Conservation (phyloP, 352 stramenopile species). For the Phytophthora pistaciae region DNA sequence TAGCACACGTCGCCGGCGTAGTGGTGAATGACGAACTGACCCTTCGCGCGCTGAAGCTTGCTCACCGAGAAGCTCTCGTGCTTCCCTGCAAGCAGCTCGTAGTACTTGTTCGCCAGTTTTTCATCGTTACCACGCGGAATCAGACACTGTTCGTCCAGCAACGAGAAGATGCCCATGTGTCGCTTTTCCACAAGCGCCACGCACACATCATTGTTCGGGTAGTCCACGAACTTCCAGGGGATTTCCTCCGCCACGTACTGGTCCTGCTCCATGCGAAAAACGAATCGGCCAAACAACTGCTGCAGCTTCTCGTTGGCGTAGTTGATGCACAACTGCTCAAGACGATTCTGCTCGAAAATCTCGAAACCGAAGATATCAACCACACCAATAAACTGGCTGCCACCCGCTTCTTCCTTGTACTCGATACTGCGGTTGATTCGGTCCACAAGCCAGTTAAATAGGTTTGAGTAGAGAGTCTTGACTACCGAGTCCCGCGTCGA, state of each 20-base stretch:
- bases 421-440: conserved; percentile 94
- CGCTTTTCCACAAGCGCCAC: conserved; percentile 79
- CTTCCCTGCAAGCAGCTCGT: conserved; percentile 63
- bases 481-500: conserved; percentile 87
- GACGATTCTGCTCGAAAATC: conserved; percentile 92
- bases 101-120: conserved; percentile 88
- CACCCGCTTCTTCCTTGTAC: conserved; percentile 68
- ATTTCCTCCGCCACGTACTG: conserved; percentile 89
- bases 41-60: conserved; percentile 81
- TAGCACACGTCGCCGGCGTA: conserved; percentile 90
- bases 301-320: conserved; percentile 92
- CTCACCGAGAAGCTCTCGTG: conserved; percentile 76
- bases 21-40: conserved; percentile 88
- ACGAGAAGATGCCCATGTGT: conserved; percentile 82
- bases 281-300: conserved; percentile 82
- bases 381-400: conserved; percentile 89
- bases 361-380: conserved; percentile 94
- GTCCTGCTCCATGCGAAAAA: conserved; percentile 90
- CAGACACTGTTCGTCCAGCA: conserved; percentile 89
- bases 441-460: conserved; percentile 96
- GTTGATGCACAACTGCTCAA: conserved; percentile 92
- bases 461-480: conserved; percentile 89
- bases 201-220: conserved; percentile 88
- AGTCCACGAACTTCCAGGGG: conserved; percentile 90
- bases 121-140: conserved; percentile 86